phyloP scores from a whole-genome alignment of 768 basidiomycete genomes.

The Panus rudis region DNA sequence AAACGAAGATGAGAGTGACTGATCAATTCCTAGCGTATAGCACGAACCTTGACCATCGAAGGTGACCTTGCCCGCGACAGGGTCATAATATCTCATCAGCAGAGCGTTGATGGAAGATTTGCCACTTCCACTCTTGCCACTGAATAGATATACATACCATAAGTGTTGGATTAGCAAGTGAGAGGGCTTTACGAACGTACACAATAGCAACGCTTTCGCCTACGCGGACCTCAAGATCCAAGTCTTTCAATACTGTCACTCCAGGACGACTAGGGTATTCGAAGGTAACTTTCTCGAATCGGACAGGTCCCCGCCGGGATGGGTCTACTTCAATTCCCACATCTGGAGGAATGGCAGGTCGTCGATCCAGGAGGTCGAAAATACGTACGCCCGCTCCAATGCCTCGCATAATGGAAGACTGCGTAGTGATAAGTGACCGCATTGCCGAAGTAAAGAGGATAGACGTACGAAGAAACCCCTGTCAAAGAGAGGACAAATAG shows the following conservation, averaged over 20 bases:
- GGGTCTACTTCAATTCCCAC: constrained; percentile 52
- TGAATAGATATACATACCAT: constrained; percentile 30
- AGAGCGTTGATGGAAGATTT: constrained; percentile 90
- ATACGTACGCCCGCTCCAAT: constrained; percentile 89
- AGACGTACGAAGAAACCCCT: constrained; percentile 34
- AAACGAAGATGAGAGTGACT: background rate
- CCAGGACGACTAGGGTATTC: constrained; percentile 85
- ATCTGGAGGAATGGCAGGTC: constrained; percentile 62
- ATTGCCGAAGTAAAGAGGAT: constrained; percentile 2
- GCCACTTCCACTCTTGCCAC: constrained; percentile 89
- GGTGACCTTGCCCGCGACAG: constrained; percentile 71
- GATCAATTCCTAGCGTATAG: no score
- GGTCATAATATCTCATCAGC: constrained; percentile 85
- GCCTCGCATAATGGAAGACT: constrained; percentile 95
- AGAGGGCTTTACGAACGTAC: constrained; percentile 42
- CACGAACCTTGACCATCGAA: constrained; percentile 77
- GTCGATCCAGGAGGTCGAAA: constrained; percentile 87
- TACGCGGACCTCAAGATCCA: constrained; percentile 71
- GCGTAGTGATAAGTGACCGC: background rate
- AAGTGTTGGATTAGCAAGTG: background rate
- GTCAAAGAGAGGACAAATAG: background rate
- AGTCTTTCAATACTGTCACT: constrained; percentile 73
- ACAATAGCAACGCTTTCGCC: constrained; percentile 91
- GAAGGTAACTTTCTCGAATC: constrained; percentile 80
- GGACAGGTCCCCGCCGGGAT: constrained; percentile 58